Conservation (phyloP, 2,329 filamentous ascomycete species). For the Cladophialophora yegresii region DNA sequence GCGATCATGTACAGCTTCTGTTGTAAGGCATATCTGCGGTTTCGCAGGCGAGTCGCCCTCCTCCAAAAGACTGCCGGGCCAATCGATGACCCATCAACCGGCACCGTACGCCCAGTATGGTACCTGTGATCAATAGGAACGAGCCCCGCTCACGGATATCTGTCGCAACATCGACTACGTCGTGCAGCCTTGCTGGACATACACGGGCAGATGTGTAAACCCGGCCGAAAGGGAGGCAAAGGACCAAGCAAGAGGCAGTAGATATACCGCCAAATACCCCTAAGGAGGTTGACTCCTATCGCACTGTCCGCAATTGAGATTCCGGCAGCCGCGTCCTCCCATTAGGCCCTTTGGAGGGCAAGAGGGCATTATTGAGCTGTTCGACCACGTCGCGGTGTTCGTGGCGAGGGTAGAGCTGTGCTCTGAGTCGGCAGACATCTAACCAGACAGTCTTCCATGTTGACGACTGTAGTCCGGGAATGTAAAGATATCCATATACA, state of each 20-base stretch:
- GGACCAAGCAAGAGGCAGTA: not conserved
- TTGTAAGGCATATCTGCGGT: not conserved
- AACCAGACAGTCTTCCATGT: conserved; percentile 27
- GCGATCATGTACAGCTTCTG: not conserved
- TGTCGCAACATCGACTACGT: not conserved
- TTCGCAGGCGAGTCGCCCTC: not conserved
- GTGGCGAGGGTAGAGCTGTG: conserved; percentile 1
- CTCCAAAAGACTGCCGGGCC: too few relatives aligned
- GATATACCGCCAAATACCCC: not conserved
- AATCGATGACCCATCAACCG: not conserved
- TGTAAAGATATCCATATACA: conserved; percentile 26
- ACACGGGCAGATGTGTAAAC: not conserved
- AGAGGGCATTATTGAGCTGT: not conserved
- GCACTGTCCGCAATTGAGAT: not conserved
- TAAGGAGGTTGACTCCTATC: not conserved
- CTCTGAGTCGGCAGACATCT: not conserved
- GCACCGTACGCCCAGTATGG: not conserved
- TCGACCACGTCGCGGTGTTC: not conserved
- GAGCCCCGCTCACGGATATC: not conserved
- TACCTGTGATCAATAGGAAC: not conserved
- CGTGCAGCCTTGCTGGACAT: not conserved
- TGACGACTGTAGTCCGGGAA: conserved; percentile 22
- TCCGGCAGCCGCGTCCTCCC: not conserved
- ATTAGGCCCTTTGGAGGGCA: not conserved
- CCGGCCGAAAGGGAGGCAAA: not conserved